Base-by-base conservation (phyloP, 2,329 filamentous ascomycete genomes). In the Aspergillus sp. region DNA sequence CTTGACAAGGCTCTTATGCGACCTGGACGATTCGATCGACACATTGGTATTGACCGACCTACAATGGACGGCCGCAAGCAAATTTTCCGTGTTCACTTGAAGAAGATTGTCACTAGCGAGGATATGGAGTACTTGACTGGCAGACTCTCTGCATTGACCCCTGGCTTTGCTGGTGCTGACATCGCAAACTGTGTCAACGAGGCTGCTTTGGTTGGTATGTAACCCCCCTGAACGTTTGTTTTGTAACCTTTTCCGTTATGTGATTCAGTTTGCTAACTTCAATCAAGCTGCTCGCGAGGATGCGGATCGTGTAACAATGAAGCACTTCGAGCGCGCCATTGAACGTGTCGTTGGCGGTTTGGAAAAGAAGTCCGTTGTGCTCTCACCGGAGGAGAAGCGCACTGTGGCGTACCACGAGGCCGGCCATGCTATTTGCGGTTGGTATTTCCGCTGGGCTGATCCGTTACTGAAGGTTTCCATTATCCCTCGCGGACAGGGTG, bases 181-280 rank as follows among this genome's bases (percentile, higher is more conserved):
- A 99, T 99, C 76, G 92, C 95, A 72, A 99, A 99, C 76, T 96
- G 93, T 72, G 92, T 96, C 67, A 99, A 99, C 72, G 95, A 99
- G 80, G 95, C 95, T 64, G 95, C 95, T 56, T 81, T 99, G 47
- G 93, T 98, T 72, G 95, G 92, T 96, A 84, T 73, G 89, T 76
- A 55, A 12, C 48, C 8, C 11, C 48, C 9, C 21, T 14, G 7
- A 39, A 14, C 33, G 14, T 27, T 15, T 27, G 11, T 14, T 12
- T 9, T 31, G 24, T 45, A 46, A 46, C 40, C 80, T 85, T 78
- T 85, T 35, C 56, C 40, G 7, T 37, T 6, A 50, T 50, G 19
- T 63, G 37, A 62, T 41, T 66, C 96, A 31, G 11, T 40, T 61
- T 49, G 37, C 56, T 46, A 14, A 35, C 14, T 37, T 41, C 21